These are phyloP conservation scores for Calendula officinalis DNA, from an alignment of 129 eudicot species.

Conservation along the genomic window DNA sequence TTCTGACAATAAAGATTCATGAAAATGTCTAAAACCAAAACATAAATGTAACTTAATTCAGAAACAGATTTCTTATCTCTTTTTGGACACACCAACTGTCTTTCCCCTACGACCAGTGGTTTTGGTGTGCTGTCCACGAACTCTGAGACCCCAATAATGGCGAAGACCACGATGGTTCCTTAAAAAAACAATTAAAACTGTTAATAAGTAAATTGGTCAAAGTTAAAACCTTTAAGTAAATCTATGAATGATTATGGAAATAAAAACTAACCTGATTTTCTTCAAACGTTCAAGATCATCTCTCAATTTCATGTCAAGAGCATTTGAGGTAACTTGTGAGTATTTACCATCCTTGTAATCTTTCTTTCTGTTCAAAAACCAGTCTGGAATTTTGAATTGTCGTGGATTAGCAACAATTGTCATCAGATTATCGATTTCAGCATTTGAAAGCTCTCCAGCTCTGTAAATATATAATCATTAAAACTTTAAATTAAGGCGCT, in stretches of 20 bases:
- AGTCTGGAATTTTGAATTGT: conserved; percentile 73
- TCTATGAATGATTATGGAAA: background rate
- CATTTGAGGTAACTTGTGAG: conserved; percentile 66
- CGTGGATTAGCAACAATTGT: conserved; percentile 65
- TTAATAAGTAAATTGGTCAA: too few relatives aligned
- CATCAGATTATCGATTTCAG: conserved; percentile 65
- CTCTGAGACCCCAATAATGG: conserved; percentile 43
- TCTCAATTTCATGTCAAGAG: conserved; percentile 71
- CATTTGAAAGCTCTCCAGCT: conserved; percentile 63
- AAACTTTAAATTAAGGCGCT: too few relatives aligned
- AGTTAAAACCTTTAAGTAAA: too few relatives aligned
- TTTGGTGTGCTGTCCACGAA: conserved; percentile 47
- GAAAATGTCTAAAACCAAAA: conserved; percentile 16
- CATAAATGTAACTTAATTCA: background rate
- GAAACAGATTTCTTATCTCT: conserved; percentile 39
- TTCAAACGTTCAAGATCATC: conserved; percentile 78
- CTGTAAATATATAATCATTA: conserved; percentile 1
- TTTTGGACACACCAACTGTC: conserved; percentile 77
- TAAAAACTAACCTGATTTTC: conserved; percentile 56
- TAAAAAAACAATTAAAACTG: background rate
- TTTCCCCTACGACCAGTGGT: conserved; percentile 51
- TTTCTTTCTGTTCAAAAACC: conserved; percentile 72
- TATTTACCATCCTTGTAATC: conserved; percentile 73
- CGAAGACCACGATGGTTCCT: conserved; percentile 68
- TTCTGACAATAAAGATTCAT: conserved; percentile 20